Percentiles rank a stretch among this genome's conserved stretches.
Evolutionary conservation across 106 monocot genomes (phyloP).

Genomic region (Ottelia alismoides): DNA sequence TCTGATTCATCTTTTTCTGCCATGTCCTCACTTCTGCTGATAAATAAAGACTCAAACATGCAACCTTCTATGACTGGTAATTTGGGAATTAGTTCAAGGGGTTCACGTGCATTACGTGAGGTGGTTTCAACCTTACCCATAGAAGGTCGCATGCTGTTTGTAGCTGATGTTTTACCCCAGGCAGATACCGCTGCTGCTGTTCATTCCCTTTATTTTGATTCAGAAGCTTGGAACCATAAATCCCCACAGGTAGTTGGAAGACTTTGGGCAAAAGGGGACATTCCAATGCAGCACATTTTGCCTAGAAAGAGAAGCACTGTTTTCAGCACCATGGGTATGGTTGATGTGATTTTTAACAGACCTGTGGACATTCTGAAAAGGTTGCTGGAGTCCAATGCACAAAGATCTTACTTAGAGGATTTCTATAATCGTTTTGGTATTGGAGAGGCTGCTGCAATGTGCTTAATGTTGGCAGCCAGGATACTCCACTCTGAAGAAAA

Average conservation of each 20-base stretch:
- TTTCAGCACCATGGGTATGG: constrained; percentile 87
- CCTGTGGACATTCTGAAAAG: constrained; percentile 86
- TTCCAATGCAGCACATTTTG: constrained; percentile 80
- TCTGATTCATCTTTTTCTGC: constrained; percentile 69
- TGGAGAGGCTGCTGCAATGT: constrained; percentile 97
- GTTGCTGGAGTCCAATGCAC: constrained; percentile 65
- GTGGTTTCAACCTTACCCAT: constrained; percentile 61
- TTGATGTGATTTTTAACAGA: constrained; percentile 78
- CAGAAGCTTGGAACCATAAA: constrained; percentile 24
- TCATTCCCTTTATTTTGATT: constrained; percentile 70
- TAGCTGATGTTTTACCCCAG: constrained; percentile 59
- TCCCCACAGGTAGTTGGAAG: constrained; percentile 48
- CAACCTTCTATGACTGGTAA: constrained; percentile 48
- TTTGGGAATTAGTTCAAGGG: constrained; percentile 46
- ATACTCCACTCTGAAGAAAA: constrained; percentile 55
- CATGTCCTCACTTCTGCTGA: constrained; percentile 57
- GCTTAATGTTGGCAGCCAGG: constrained; percentile 74
- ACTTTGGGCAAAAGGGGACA: constrained; percentile 89
- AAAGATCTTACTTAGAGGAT: constrained; percentile 61
- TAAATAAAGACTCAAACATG: constrained; percentile 59
- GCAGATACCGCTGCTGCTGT: constrained; percentile 49
- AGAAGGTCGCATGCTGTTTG: constrained; percentile 90
- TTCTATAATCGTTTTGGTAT: constrained; percentile 81
- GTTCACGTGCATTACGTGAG: constrained; percentile 72
- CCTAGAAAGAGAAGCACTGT: constrained; percentile 78